Evolutionary conservation across 2,329 filamentous ascomycete genomes (phyloP).

Genomic region (Aureobasidium sp.): DNA sequence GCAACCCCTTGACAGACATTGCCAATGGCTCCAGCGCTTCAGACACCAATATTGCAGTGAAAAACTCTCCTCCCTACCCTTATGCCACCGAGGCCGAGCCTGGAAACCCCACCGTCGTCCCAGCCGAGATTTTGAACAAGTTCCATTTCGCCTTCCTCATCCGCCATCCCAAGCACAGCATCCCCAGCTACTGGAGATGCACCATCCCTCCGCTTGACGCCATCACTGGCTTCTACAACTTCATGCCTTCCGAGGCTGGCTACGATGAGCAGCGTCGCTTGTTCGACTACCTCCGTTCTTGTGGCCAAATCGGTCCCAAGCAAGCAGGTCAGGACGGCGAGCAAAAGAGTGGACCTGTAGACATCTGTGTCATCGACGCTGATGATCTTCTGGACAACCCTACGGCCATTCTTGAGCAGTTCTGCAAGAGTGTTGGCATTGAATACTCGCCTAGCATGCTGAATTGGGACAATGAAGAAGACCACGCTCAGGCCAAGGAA

Average conservation of each 20-base stretch:
- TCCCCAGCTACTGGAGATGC: constrained; percentile 92
- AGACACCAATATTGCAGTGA: constrained; percentile 21
- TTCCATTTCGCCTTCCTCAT: constrained; percentile 98
- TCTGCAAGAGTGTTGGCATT: constrained; percentile 75
- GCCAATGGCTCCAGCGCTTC: constrained; percentile 20
- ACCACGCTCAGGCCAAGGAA: constrained; percentile 59
- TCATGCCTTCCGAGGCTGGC: constrained; percentile 81
- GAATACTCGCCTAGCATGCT: constrained; percentile 74
- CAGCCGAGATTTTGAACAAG: constrained; percentile 61
- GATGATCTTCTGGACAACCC: constrained; percentile 90
- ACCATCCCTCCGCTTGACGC: constrained; percentile 79
- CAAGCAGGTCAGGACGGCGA: constrained; percentile 41
- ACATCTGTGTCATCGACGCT: constrained; percentile 83
- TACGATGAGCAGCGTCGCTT: constrained; percentile 80
- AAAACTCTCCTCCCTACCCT: constrained; percentile 45
- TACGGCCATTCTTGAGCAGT: constrained; percentile 64
- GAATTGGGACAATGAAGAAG: constrained; percentile 70
- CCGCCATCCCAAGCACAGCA: constrained; percentile 83
- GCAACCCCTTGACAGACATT: constrained; percentile 6
- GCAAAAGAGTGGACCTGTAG: constrained; percentile 33
- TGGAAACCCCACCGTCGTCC: constrained; percentile 79
- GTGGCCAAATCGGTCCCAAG: constrained; percentile 63
- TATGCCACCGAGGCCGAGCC: constrained; percentile 54
- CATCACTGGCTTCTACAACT: constrained; percentile 77
- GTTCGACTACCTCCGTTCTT: constrained; percentile 73